These are phyloP conservation scores for Thraustochytrium sp. DNA, from an alignment of 352 stramenopile species.

Conservation along the genomic window DNA sequence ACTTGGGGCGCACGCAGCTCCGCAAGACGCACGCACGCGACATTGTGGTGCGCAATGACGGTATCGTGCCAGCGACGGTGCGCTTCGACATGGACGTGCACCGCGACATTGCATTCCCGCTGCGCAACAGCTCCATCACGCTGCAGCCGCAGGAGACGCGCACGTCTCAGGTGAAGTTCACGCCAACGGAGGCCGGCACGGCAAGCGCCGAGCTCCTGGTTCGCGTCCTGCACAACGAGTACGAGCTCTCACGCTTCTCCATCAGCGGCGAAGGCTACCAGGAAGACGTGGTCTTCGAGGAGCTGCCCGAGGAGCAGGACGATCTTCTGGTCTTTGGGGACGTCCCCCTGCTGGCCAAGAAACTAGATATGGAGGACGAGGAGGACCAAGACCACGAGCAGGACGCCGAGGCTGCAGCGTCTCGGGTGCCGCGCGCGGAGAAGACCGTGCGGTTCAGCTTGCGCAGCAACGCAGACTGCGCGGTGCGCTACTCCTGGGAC, in stretches of 20 bases:
- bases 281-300: constrained; percentile 76
- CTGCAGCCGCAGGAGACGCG: constrained; percentile 63
- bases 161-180: constrained; percentile 68
- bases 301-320: constrained; percentile 64
- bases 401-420: neutral
- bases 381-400: neutral
- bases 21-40: constrained; percentile 64
- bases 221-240: constrained; percentile 80
- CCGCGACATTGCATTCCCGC: constrained; percentile 56
- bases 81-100: constrained; percentile 75
- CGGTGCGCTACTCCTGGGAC: neutral
- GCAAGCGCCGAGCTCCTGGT: constrained; percentile 63
- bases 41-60: constrained; percentile 78
- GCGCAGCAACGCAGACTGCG: neutral
- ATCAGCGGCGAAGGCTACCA: constrained; percentile 66
- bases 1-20: constrained; percentile 69
- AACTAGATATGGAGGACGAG: neutral
- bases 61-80: constrained; percentile 78
- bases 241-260: constrained; percentile 71
- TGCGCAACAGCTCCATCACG: constrained; percentile 65
- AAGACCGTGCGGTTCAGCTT: constrained; percentile 11
- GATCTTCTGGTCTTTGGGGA: constrained; percentile 78
- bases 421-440: constrained; percentile 48
- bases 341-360: constrained; percentile 55
- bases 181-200: constrained; percentile 66